Conservation (phyloP, 768 basidiomycete species). For the Pleurotus cornucopiae region DNA sequence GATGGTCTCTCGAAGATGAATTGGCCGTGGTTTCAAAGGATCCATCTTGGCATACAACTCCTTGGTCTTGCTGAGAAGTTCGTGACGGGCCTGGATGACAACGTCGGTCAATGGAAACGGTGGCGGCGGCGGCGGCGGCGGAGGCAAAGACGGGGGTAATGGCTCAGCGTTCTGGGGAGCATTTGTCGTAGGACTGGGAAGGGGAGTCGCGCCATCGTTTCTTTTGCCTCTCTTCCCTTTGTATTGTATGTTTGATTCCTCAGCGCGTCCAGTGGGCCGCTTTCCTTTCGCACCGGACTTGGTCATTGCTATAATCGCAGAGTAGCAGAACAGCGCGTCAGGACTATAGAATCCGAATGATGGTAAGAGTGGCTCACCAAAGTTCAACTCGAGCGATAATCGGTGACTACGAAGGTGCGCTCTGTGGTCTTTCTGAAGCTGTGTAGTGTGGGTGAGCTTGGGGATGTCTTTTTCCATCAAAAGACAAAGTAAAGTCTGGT, state of each 20-base stretch:
- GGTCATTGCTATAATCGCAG: background rate
- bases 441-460: too few species aligned
- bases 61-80: background rate
- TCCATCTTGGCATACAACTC: slow-evolving; percentile 5
- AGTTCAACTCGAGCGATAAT: too few species aligned
- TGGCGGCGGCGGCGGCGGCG: background rate
- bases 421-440: too few species aligned
- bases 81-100: background rate
- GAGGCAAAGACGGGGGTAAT: background rate
- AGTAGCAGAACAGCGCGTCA: too few species aligned
- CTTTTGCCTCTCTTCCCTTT: background rate
- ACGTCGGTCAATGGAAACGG: background rate
- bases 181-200: background rate
- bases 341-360: too few species aligned
- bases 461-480: too few species aligned
- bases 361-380: too few species aligned
- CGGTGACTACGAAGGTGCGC: too few species aligned
- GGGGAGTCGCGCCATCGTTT: background rate
- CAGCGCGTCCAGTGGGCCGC: background rate
- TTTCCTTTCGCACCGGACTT: background rate
- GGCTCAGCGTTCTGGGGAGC: too few species aligned
- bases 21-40: background rate
- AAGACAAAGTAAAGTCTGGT: too few species aligned
- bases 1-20: background rate
- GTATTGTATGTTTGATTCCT: background rate